Conservation (phyloP, 805 yeast genomes). For the Ogataea dorogensis region DNA sequence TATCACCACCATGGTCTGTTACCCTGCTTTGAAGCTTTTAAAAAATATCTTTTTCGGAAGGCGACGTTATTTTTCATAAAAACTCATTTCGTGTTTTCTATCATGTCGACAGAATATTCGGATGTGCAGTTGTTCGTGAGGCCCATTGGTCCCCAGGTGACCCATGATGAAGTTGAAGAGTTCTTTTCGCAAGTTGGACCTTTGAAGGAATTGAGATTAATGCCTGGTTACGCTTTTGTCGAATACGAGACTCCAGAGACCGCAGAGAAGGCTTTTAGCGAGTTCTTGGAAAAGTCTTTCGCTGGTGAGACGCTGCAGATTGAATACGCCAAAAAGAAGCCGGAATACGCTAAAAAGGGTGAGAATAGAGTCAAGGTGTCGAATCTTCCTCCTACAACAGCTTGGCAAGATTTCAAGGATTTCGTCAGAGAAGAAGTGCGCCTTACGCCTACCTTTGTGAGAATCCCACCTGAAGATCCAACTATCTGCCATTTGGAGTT, state of each 20-base stretch:
- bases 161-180: conserved; percentile 58
- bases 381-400: conserved; percentile 70
- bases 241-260: conserved; percentile 69
- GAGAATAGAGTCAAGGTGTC: conserved; percentile 69
- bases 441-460: conserved; percentile 60
- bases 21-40: conserved; percentile 3
- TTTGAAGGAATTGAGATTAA: conserved; percentile 61
- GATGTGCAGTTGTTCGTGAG: conserved; percentile 39
- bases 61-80: conserved; percentile 4
- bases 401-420: conserved; percentile 91
- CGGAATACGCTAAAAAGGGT: conserved; percentile 58
- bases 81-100: conserved; percentile 7
- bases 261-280: conserved; percentile 49
- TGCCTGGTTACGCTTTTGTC: conserved; percentile 87
- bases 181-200: conserved; percentile 68
- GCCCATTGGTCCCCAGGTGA: conserved; percentile 37
- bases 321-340: conserved; percentile 55
- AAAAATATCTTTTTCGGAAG: conserved; percentile 4
- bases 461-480: conserved; percentile 46
- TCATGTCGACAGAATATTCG: conserved; percentile 30
- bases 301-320: conserved; percentile 50
- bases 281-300: conserved; percentile 45
- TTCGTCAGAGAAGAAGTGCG: conserved; percentile 75
- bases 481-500: conserved; percentile 54
- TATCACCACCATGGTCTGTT: conserved; percentile 9